These are phyloP conservation scores for Porcisia deanei DNA, from an alignment of 208 protist genomes.

Conservation along the genomic window DNA sequence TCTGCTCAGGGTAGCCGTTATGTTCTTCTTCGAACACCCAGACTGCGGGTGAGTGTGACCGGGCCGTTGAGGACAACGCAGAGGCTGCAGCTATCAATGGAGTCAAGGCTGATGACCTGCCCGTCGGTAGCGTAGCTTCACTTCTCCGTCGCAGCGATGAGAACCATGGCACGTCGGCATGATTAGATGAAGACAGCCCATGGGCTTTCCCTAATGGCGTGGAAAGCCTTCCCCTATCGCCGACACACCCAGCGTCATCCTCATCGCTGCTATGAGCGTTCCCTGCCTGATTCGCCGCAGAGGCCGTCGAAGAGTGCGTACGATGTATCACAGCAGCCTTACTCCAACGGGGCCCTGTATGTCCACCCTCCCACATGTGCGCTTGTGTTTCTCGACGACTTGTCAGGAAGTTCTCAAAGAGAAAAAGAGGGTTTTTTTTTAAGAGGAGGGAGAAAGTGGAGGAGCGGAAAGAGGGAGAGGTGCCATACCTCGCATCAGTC, in stretches of 20 bases:
- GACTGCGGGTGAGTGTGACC: constrained; percentile 19
- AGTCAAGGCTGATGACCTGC: constrained; percentile 1
- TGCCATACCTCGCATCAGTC: background rate
- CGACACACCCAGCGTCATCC: background rate
- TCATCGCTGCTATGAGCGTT: background rate
- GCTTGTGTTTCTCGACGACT: background rate
- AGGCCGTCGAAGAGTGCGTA: background rate
- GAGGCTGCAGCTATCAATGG: background rate
- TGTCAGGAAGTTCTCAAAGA: background rate
- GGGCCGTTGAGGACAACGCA: background rate
- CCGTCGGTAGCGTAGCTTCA: background rate
- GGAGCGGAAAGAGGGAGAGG: background rate
- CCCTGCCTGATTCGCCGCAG: background rate
- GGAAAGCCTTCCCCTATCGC: background rate
- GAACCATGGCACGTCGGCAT: background rate
- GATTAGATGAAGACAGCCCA: background rate
- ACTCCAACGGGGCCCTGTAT: background rate
- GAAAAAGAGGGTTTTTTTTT: too few relatives aligned
- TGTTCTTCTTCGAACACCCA: constrained; percentile 19
- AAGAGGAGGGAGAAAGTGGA: background rate
- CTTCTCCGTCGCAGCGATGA: background rate
- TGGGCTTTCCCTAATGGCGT: background rate
- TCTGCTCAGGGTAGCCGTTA: background rate
- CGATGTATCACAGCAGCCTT: constrained; percentile 7
- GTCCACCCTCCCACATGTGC: constrained; percentile 6